Evolutionary conservation across 345 rosid genomes (phyloP).

Genomic region (Gossypium rotundifolium): DNA sequence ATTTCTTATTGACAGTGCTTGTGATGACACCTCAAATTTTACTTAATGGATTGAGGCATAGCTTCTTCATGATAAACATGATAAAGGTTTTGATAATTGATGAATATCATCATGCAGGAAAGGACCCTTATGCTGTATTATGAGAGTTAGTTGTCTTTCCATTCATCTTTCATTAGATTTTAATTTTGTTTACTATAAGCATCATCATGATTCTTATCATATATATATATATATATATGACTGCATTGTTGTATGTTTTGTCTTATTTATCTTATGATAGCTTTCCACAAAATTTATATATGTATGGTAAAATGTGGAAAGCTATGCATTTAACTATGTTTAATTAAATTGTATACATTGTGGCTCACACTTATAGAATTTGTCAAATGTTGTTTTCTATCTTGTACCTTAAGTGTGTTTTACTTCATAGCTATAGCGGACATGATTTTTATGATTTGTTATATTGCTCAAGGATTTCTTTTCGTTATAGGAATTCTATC

Average conservation of each 20-base stretch:
- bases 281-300: too few relatives aligned
- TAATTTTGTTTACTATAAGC: not conserved
- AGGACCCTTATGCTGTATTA: constrained; percentile 67
- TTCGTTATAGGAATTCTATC: constrained; percentile 71
- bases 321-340: too few relatives aligned
- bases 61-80: constrained; percentile 45
- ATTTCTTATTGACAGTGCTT: constrained; percentile 41
- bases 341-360: too few relatives aligned
- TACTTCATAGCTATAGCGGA: too few relatives aligned
- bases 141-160: constrained; percentile 53
- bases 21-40: constrained; percentile 96
- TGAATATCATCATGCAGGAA: constrained; percentile 93
- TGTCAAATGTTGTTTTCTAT: too few relatives aligned
- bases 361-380: too few relatives aligned
- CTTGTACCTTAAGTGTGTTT: too few relatives aligned
- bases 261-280: too few relatives aligned
- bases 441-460: too few relatives aligned
- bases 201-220: not conserved
- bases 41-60: constrained; percentile 61
- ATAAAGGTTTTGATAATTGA: constrained; percentile 79
- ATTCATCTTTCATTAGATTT: not conserved
- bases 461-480: not conserved
- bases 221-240: not conserved
- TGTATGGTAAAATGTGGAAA: too few relatives aligned
- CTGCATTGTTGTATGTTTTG: too few relatives aligned